Evolutionary conservation across 2,329 filamentous ascomycete species (phyloP), one percentile per base, ranked within the genome.

Genomic region (Cryphonectria japonica): DNA sequence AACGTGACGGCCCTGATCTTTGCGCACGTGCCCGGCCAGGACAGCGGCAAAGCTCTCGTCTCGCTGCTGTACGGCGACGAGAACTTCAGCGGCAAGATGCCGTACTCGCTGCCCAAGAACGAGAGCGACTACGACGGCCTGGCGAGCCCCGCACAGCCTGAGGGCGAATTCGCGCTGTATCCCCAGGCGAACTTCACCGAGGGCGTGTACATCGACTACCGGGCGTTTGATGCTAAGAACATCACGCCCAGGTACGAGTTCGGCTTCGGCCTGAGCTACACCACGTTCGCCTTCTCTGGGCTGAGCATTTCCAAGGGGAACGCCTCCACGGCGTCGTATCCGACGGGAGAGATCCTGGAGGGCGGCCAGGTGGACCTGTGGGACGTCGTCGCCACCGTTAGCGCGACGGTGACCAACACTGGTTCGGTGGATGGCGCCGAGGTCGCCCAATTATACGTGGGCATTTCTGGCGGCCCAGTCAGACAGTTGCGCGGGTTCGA

Each of bases 1-100:
- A 92, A 92, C 72, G 85, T 92, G 46, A 91, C 88, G 0, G 89
- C 85, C 0, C 82, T 92, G 11, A 81, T 92, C 0, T 88, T 88
- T 75, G 89, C 87, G 2, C 89, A 91, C 76, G 80, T 91, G 0
- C 89, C 89, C 0, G 90, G 90, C 0, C 88, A 92, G 77, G 86
- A 90, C 71, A 86, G 85, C 1, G 90, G 90, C 0, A 78, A 80
- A 2, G 85, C 87, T 0, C 77, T 91, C 2, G 85, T 85, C 0
- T 82, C 85, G 0, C 77, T 91, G 9, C 80, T 91, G 1, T 90
- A 89, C 75, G 89, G 89, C 50, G 82, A 86, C 3, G 79, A 82
- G 9, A 87, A 85, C 74, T 86, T 86, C 0, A 89, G 86, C 0
- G 89, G 89, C 2, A 85, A 85, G 72, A 81, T 91, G 2, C 87